Percentiles rank a stretch among this genome's conserved stretches.
Conservation (phyloP, 2,329 filamentous ascomycete genomes). For the Botrytis paeoniae region DNA sequence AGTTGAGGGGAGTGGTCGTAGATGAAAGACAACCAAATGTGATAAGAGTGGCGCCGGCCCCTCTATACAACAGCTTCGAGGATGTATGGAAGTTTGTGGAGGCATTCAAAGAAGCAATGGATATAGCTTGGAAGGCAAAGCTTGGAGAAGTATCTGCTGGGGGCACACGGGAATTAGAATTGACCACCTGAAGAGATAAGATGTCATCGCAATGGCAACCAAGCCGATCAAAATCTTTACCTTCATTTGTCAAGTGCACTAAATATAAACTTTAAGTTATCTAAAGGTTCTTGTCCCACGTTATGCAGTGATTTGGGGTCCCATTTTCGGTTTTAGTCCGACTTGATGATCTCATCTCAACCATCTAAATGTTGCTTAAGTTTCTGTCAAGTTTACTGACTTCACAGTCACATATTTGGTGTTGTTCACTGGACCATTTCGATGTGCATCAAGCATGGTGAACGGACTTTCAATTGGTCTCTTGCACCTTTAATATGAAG, state of each 20-base stretch:
- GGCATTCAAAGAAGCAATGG: slow-evolving; percentile 41
- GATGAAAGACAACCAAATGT: slow-evolving; percentile 76
- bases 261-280: neutral
- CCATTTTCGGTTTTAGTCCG: neutral
- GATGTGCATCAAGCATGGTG: neutral
- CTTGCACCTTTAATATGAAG: neutral
- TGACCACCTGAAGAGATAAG: slow-evolving; percentile 5
- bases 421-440: neutral
- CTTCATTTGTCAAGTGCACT: neutral
- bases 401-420: neutral
- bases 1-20: slow-evolving; percentile 62
- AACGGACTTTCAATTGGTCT: neutral
- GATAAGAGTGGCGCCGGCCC: slow-evolving; percentile 69
- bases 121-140: slow-evolving; percentile 30
- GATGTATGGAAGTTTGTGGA: slow-evolving; percentile 61
- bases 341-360: neutral
- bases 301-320: neutral
- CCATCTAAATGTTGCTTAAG: neutral
- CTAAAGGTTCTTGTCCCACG: neutral
- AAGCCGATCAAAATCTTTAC: neutral
- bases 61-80: slow-evolving; percentile 68
- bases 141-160: slow-evolving; percentile 3
- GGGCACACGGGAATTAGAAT: slow-evolving; percentile 17
- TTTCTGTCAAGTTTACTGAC: neutral
- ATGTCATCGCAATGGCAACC: neutral